A percentile compares a stretch with the other conserved stretches of the same genome.
These are phyloP conservation scores for Lagerstroemia speciosa DNA, from an alignment of 345 rosid species.

Conservation along the genomic window DNA sequence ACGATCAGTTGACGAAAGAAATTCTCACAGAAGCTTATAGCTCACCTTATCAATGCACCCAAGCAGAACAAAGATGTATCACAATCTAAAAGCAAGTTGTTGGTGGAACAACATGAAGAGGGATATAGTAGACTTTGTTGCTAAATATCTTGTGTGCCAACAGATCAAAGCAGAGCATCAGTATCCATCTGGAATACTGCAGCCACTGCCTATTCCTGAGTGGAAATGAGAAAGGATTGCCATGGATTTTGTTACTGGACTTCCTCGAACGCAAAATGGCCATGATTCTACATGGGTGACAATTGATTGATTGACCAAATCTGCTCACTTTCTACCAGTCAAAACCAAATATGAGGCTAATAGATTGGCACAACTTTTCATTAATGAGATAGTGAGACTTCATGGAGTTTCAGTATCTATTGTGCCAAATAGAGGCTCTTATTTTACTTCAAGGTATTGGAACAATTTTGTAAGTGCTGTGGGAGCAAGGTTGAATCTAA, in stretches of 20 bases:
- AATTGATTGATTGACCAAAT: slow-evolving; percentile 4
- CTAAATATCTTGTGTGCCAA: background rate
- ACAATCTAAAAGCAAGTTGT: background rate
- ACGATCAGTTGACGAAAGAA: background rate
- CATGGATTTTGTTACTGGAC: too few relatives aligned
- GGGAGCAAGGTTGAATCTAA: background rate
- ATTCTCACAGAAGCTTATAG: too few relatives aligned
- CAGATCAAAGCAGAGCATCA: background rate
- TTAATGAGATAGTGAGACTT: background rate
- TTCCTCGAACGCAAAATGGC: background rate
- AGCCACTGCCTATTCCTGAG: background rate
- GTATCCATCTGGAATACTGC: background rate
- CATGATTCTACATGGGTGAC: background rate
- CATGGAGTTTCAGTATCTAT: background rate
- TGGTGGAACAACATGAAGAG: background rate
- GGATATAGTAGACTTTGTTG: background rate
- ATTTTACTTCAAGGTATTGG: background rate
- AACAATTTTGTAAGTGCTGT: background rate
- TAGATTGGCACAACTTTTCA: background rate
- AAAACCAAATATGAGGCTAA: background rate
- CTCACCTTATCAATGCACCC: background rate
- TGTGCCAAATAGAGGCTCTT: background rate
- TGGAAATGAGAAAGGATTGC: too few relatives aligned
- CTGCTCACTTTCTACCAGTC: background rate
- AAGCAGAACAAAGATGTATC: slow-evolving; percentile 1